Percentiles rank a stretch among this genome's conserved stretches.
Conservation (phyloP, 495 filamentous ascomycete genomes). For the Parmelia sp. region DNA sequence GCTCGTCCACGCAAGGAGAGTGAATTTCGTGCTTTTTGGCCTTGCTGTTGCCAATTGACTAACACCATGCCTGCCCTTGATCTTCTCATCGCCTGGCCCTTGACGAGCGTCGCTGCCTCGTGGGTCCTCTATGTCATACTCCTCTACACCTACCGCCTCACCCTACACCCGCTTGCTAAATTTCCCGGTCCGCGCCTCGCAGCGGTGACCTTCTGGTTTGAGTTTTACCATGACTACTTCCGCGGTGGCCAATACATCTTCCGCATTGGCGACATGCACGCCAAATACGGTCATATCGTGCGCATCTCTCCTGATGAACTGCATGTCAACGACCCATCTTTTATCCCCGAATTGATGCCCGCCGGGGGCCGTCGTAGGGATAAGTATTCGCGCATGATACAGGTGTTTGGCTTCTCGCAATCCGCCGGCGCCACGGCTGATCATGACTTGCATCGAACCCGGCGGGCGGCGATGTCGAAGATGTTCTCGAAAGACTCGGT, state of each 20-base stretch:
- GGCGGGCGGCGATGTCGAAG: constrained; percentile 32
- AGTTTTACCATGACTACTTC: constrained; percentile 29
- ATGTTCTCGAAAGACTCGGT: constrained; percentile 31
- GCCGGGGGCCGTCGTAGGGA: constrained; percentile 12
- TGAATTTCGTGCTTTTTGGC: background rate
- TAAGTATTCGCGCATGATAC: constrained; percentile 13
- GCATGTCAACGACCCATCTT: constrained; percentile 28
- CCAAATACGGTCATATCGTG: constrained; percentile 23
- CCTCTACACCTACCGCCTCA: constrained; percentile 29
- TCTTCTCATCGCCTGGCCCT: background rate
- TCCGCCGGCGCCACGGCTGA: constrained; percentile 26
- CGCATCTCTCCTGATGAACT: constrained; percentile 27
- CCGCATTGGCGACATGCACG: constrained; percentile 22
- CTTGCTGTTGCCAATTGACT: background rate
- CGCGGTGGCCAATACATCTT: constrained; percentile 20
- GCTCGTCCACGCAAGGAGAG: background rate
- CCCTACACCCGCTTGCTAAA: constrained; percentile 28
- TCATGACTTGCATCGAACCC: constrained; percentile 30
- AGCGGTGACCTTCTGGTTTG: constrained; percentile 30
- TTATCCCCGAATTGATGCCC: constrained; percentile 20
- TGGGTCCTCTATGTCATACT: constrained; percentile 7
- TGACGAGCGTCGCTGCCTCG: constrained; percentile 1
- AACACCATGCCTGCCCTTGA: constrained; percentile 4
- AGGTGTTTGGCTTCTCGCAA: constrained; percentile 19
- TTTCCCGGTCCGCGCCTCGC: constrained; percentile 34